Conservation (phyloP, 352 stramenopile genomes). For the Globisporangium yorkense region DNA sequence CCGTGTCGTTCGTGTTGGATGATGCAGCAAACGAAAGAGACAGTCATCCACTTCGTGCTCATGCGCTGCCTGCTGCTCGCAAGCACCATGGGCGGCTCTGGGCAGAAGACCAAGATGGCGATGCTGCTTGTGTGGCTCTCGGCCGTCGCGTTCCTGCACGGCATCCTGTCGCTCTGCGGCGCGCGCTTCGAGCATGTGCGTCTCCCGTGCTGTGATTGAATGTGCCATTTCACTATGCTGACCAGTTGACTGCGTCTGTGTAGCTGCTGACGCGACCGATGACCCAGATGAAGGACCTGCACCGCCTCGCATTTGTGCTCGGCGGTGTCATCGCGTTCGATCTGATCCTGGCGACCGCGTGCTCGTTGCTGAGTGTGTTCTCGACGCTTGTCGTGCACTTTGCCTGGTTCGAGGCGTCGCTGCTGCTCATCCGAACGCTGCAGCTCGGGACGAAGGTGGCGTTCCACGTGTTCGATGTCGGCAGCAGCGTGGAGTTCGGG, state of each 20-base stretch:
- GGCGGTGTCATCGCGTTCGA: constrained; percentile 33
- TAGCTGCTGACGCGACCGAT: constrained; percentile 58
- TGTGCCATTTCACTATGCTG: background rate
- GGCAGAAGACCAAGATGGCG: constrained; percentile 29
- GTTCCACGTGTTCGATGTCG: constrained; percentile 55
- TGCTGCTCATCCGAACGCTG: constrained; percentile 60
- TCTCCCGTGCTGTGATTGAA: background rate
- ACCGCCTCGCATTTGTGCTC: constrained; percentile 44
- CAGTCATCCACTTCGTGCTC: constrained; percentile 67
- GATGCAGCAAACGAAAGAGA: constrained; percentile 69
- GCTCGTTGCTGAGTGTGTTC: constrained; percentile 36
- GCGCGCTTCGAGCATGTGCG: constrained; percentile 58
- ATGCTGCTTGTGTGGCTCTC: constrained; percentile 67
- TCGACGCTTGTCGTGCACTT: constrained; percentile 54
- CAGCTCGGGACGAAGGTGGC: constrained; percentile 65
- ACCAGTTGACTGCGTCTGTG: background rate
- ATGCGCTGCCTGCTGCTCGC: constrained; percentile 69
- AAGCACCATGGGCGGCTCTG: constrained; percentile 46
- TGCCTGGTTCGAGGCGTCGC: constrained; percentile 65
- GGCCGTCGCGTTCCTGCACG: constrained; percentile 48
- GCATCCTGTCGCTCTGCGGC: constrained; percentile 52
- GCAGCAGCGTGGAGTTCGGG: constrained; percentile 20
- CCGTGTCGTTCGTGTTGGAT: background rate
- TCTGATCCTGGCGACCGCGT: constrained; percentile 29
- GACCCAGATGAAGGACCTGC: constrained; percentile 47